Evolutionary conservation across 768 basidiomycete genomes (phyloP).

Genomic region (Dentipellis sp.): DNA sequence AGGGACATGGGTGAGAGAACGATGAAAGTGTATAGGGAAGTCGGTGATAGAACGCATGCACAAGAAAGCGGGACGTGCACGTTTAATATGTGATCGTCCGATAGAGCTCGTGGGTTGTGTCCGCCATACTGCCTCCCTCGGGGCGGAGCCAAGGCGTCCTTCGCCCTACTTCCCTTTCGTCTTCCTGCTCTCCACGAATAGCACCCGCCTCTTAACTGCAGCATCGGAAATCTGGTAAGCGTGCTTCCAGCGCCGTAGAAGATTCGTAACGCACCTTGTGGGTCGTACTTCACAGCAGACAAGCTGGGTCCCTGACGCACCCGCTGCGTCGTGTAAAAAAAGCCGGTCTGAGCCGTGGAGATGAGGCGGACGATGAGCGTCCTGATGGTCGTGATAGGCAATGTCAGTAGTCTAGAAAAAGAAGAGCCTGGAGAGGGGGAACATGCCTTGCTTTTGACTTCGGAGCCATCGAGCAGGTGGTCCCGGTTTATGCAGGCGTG

Average conservation of each 20-base stretch:
- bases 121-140: background rate
- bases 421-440: background rate
- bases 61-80: background rate
- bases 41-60: background rate
- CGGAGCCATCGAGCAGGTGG: constrained; percentile 35
- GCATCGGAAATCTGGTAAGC: too few relatives aligned
- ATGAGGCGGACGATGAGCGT: constrained; percentile 82
- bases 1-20: background rate
- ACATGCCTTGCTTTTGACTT: constrained; percentile 54
- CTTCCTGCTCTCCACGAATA: constrained; percentile 76
- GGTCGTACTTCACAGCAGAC: constrained; percentile 90
- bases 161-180: constrained; percentile 30
- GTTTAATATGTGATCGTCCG: background rate
- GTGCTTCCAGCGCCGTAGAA: background rate
- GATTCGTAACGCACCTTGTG: constrained; percentile 45
- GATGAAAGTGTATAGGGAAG: background rate
- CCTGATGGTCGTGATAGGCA: constrained; percentile 26
- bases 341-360: constrained; percentile 87
- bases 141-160: background rate
- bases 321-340: constrained; percentile 81
- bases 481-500: background rate
- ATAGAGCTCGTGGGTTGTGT: too few relatives aligned
- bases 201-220: constrained; percentile 58
- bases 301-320: constrained; percentile 68
- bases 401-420: background rate